Evolutionary conservation across 2,329 filamentous ascomycete genomes (phyloP).

Genomic region (Diaporthe sp.): DNA sequence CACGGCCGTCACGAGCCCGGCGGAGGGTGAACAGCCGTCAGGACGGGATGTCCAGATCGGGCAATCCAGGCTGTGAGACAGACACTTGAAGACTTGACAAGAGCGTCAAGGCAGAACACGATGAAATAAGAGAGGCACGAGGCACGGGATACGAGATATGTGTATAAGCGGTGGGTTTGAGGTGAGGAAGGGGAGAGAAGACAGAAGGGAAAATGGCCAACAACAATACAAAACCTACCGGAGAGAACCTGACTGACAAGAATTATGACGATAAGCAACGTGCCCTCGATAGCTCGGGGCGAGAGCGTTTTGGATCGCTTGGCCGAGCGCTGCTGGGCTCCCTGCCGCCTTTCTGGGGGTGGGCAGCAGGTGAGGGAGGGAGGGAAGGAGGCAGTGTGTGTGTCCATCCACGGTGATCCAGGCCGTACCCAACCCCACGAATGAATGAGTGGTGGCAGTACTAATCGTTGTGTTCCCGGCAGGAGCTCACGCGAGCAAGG

Average conservation of each 20-base stretch:
- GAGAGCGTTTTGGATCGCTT: constrained; percentile 16
- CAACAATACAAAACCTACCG: background rate
- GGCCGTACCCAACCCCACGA: constrained; percentile 2
- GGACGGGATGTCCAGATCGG: constrained; percentile 4
- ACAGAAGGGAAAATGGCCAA: background rate
- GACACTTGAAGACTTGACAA: background rate
- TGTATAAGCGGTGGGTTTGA: background rate
- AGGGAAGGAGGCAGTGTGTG: background rate
- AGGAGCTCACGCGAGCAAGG: constrained; percentile 38
- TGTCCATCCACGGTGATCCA: background rate
- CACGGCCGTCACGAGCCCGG: constrained; percentile 27
- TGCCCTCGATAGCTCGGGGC: constrained; percentile 3
- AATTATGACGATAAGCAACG: constrained; percentile 6
- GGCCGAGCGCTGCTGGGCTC: constrained; percentile 2
- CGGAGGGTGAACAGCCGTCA: background rate
- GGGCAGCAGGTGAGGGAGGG: background rate
- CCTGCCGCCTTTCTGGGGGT: background rate
- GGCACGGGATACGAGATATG: background rate
- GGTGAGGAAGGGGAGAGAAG: background rate
- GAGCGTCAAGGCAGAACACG: background rate
- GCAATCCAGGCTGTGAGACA: constrained; percentile 5
- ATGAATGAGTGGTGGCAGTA: background rate
- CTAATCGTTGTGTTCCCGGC: constrained; percentile 26
- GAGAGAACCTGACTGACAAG: constrained; percentile 2
- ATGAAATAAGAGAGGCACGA: background rate